Evolutionary conservation across 768 basidiomycete species (phyloP), one percentile per base, ranked within the genome.

Genomic region (Infundibulicybe gibba): DNA sequence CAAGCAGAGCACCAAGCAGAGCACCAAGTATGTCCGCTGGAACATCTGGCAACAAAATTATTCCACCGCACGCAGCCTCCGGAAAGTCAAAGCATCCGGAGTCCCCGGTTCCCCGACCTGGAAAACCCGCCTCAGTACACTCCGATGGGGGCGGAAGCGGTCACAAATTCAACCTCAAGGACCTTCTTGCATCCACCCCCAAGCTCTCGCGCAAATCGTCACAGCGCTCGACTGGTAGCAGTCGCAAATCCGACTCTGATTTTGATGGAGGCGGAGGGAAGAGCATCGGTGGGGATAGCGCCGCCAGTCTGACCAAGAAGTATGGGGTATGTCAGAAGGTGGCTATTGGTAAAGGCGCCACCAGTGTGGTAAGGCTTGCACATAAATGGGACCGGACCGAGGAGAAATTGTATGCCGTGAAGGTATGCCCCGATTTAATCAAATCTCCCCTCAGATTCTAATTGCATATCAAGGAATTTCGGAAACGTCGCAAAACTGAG

Each of bases 351-450:
- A 97, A 94, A 66, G 95, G 95, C 15, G 97, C 95, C n/a, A 99
- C 97, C 19, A 92, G 90, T 41, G 93, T 97, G 45, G 95, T 99
- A 38, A 75, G 92, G 40, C 78, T 99, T 14, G 95, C 94, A 37
- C 97, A 99, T 70, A 99, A 98, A 71, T 98, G 95, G 95, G 97
- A 99, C 64, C 76, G 94, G 49, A 81, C 75, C 16, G 94, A 95
- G 66, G 95, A 99, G 71, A 95, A 94, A 74, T 73, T 98, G 30
- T 99, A 97, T 57, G 95, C 95, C 39, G 89, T 99, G 67, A 99
- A 99, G 83, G 93, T 94, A 49, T 47, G 82, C 65, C 16, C 42
- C 32, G 30, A 15, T 44, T 38, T 38, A 3, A 10, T 38, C 35
- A 10, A 39, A 30, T 32, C 44, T 30, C 44, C 16, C 43, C 43